Evolutionary conservation across 768 basidiomycete species (phyloP), one percentile per base, ranked within the genome.

Genomic region (Pleurotus sapidus): DNA sequence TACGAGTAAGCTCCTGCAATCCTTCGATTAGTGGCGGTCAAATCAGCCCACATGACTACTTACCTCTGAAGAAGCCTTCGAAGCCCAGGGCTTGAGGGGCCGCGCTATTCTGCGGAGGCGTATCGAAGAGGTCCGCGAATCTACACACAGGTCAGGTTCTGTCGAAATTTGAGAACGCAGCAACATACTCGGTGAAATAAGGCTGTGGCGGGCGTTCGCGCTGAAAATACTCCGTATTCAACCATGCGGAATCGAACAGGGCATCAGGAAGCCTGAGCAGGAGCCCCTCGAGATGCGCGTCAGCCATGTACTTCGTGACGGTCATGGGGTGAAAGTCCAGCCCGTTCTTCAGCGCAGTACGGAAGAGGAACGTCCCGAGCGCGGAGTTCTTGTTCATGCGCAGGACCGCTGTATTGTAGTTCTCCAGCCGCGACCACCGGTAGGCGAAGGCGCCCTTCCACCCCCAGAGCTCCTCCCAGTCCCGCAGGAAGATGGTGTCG

Each of bases 401-500:
- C 57, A 97, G 78, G 5, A 97, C 92, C 1, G 94, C 94, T 5
- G 94, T 97, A 76, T 96, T 96, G 73, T 96, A 96, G 66, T 89
- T 91, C 65, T 91, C 84, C 60, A 95, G 78, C 55, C 89, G 83
- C n/a, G 88, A 92, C 95, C 95, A 97, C 11, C 94, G 82, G 70
- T 97, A 97, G 1, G 94, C 94, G 67, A 96, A 97, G 12, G 94
- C 92, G 43, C 95, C 94, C 59, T 86, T 84, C 88, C 91, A 95
- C 50, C 93, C 93, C 91, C 93, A 97, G 3, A 97, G 78, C 67
- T 96, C 95, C 70, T 97, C 95, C 95, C 95, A 96, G 67, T 97
- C 95, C 20, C 95, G 85, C 14, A 97, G 77, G 62, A 98, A 80
- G 64, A 98, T 81, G 3, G 93, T 95, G 67, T 97, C 95, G 3